Evolutionary conservation across 495 filamentous ascomycete species (phyloP), one percentile per base, ranked within the genome.

Genomic region (Xylaria nigripes): DNA sequence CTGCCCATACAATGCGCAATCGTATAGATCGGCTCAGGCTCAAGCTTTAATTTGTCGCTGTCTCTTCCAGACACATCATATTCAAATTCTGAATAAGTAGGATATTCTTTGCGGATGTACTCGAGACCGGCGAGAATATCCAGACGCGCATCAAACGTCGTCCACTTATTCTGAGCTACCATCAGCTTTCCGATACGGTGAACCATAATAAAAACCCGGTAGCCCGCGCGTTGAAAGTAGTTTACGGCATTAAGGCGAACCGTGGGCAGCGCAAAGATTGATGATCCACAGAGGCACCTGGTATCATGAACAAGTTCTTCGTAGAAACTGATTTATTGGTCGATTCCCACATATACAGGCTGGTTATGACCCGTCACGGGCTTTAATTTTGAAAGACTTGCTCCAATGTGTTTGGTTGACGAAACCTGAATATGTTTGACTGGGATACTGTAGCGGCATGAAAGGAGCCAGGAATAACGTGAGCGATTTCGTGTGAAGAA

Each of bases 1-100:
- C 78, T 76, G 44, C 85, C 85, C 70, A 81, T 81, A 64, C 85
- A 88, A 64, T 88, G 85, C 13, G 77, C 74, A 49, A 87, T 70
- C 9, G 77, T 77, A 65, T 88, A 86, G 42, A 81, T 57, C 32
- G 74, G 66, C 15, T 75, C 72, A 2, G 59, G 64, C 25, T 67
- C 56, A 5, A 6, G 48, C 15, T 40, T 43, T 23, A 13, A 48
- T 1, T 34, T 18, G 21, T 15, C 47, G 13, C 47, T 32, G 40
- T 59, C 57, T 36, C 59, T 23, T 15, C 18, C 32, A 1, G 12
- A 7, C 23, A 16, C 32, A 23, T 24, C n/a, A 15, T 23, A 34
- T 44, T 54, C 19, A 45, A 13, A 2, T 21, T 45, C 55, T 4
- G 45, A 2, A 38, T 45, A 51, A 2, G 66, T 67, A 2, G 54